Evolutionary conservation across 2,329 filamentous ascomycete species (phyloP).

Genomic region (Alternaria arbusti): DNA sequence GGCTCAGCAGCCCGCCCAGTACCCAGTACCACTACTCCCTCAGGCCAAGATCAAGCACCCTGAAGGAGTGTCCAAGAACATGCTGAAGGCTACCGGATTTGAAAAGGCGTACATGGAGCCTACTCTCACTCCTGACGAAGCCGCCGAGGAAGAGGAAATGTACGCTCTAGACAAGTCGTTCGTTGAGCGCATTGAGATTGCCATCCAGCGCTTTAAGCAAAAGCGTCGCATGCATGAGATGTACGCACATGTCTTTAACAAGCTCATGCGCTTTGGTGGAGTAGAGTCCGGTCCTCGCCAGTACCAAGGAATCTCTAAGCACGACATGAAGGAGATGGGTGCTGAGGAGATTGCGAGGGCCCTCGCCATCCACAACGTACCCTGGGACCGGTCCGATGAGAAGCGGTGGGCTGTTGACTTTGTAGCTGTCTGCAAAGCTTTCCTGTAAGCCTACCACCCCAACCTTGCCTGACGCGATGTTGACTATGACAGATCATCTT

Average conservation of each 20-base stretch:
- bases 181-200: slow-evolving; percentile 78
- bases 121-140: slow-evolving; percentile 75
- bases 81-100: slow-evolving; percentile 55
- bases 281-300: slow-evolving; percentile 67
- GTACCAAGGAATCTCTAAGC: slow-evolving; percentile 68
- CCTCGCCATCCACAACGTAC: slow-evolving; percentile 67
- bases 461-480: not conserved
- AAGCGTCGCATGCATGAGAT: slow-evolving; percentile 75
- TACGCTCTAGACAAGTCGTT: slow-evolving; percentile 64
- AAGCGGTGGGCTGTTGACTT: slow-evolving; percentile 83
- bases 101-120: slow-evolving; percentile 80
- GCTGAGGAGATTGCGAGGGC: slow-evolving; percentile 69
- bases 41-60: slow-evolving; percentile 39
- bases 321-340: slow-evolving; percentile 68
- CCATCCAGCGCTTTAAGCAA: slow-evolving; percentile 79
- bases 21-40: slow-evolving; percentile 31
- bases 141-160: slow-evolving; percentile 68
- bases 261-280: slow-evolving; percentile 84
- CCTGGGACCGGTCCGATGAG: slow-evolving; percentile 55
- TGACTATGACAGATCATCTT: slow-evolving; percentile 59
- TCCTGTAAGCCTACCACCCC: slow-evolving; percentile 64
- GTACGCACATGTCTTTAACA: slow-evolving; percentile 71
- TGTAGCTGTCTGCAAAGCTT: slow-evolving; percentile 75
- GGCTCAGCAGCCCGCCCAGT: slow-evolving; percentile 26
- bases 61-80: slow-evolving; percentile 50